A percentile compares a stretch with the other conserved stretches of the same genome.
phyloP scores from a whole-genome alignment of 768 basidiomycete genomes.

The Dacryopinax spathularia region DNA sequence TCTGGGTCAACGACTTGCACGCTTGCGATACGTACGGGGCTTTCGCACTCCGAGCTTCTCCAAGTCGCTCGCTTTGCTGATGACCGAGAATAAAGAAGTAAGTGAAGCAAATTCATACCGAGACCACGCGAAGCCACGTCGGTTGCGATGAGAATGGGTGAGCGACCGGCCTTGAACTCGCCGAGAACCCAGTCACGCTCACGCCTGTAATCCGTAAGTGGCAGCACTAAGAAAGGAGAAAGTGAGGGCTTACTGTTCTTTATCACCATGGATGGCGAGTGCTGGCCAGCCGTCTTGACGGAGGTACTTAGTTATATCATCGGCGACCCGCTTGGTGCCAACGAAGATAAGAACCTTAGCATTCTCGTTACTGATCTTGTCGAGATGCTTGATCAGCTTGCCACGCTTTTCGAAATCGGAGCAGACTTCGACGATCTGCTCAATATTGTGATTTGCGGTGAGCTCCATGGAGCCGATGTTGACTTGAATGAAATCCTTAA shows the following conservation, averaged over 20 bases:
- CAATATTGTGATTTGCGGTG: slow-evolving; percentile 95
- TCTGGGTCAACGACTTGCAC: slow-evolving; percentile 3
- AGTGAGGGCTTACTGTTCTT: slow-evolving; percentile 71
- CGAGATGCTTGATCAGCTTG: slow-evolving; percentile 92
- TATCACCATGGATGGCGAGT: slow-evolving; percentile 96
- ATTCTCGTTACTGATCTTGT: slow-evolving; percentile 89
- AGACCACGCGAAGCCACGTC: slow-evolving; percentile 99
- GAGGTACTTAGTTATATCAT: slow-evolving; percentile 95
- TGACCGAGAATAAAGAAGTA: slow-evolving; percentile 7
- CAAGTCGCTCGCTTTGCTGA: slow-evolving; percentile 4
- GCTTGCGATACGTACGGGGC: not conserved
- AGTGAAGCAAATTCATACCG: slow-evolving; percentile 60
- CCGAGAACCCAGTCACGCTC: slow-evolving; percentile 98
- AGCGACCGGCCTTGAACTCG: slow-evolving; percentile 97
- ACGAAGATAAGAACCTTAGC: slow-evolving; percentile 99
- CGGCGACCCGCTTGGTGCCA: slow-evolving; percentile 91
- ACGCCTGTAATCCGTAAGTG: slow-evolving; percentile 39
- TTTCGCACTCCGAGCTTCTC: slow-evolving; percentile 3
- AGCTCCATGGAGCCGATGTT: slow-evolving; percentile 98
- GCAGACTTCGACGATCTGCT: slow-evolving; percentile 90
- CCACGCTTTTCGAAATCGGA: slow-evolving; percentile 95
- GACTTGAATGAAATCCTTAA: slow-evolving; percentile 92
- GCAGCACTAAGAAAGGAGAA: not conserved
- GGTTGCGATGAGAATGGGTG: slow-evolving; percentile 95
- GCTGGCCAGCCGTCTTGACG: slow-evolving; percentile 99